Evolutionary conservation across 163 green algal species (phyloP), one percentile per base, ranked within the genome.

Genomic region (Chlorella variabilis): DNA sequence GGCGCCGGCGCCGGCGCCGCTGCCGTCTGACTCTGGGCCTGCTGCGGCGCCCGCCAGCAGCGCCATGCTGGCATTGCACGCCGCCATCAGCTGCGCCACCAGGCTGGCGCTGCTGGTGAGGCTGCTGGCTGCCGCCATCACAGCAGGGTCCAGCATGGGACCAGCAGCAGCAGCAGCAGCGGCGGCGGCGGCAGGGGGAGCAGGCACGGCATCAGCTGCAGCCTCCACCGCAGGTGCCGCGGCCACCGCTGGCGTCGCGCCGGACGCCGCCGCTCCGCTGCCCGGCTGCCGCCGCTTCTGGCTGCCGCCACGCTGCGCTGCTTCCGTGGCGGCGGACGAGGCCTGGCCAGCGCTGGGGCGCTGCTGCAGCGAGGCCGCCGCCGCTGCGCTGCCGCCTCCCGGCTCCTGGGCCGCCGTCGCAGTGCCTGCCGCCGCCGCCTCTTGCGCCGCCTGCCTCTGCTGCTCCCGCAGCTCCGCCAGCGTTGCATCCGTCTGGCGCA

Each of bases 101-200:
- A 75, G 49, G 11, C 42, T 36, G 1, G 65, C 42, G 56, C 73
- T 77, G 70, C 74, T 59, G 33, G 41, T 68, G 27, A 75, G 62
- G 62, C 33, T 75, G 27, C 62, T 42, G 48, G 45, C 51, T n/a
- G 62, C 76, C n/a, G 62, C 63, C 17, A 82, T 27, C 62, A 82
- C 62, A 25, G 62, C 76, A 34, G 76, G 76, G 33, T 75, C 62
- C 31, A 82, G 45, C 45, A 82, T 42, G n/a, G 58, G 74, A n/a
- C 0, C 45, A 23, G 54, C 21, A 4, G 36, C n/a, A 20, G 23
- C 42, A 4, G 31, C 15, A 0, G 25, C 36, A 13, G 71, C 25
- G 2, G 25, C 1, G 25, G 25, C 4, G 25, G 25, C 39, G 25
- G 67, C 67, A 62, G 69, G 33, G 34, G 67, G 11, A n/a, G 7